Conservation (phyloP, 2,329 filamentous ascomycete species). For the Pleoardoris graminearum region DNA sequence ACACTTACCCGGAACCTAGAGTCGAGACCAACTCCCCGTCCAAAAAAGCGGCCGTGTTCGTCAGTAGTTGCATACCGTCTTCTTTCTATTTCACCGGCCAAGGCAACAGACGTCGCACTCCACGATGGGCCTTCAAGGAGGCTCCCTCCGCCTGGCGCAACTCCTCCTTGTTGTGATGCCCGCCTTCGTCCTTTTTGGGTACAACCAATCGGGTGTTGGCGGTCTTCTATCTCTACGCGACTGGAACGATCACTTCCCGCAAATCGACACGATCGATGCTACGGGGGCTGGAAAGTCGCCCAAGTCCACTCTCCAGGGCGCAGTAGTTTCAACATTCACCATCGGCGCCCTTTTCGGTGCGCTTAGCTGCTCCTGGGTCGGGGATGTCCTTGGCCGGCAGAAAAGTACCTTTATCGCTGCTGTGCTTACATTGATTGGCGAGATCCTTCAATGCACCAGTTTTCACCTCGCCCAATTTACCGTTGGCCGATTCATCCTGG, state of each 20-base stretch:
- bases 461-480: slow-evolving; percentile 53
- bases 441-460: slow-evolving; percentile 50
- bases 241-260: slow-evolving; percentile 52
- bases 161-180: slow-evolving; percentile 46
- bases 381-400: slow-evolving; percentile 52
- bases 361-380: slow-evolving; percentile 51
- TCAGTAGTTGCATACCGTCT: not conserved
- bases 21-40: not conserved
- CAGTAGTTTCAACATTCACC: slow-evolving; percentile 52
- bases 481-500: slow-evolving; percentile 51
- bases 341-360: slow-evolving; percentile 54
- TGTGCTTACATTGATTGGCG: slow-evolving; percentile 48
- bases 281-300: slow-evolving; percentile 48
- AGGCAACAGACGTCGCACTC: not conserved
- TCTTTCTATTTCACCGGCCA: not conserved
- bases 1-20: not conserved
- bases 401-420: slow-evolving; percentile 51
- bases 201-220: slow-evolving; percentile 57
- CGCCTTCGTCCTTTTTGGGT: slow-evolving; percentile 55
- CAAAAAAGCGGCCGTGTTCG: not conserved
- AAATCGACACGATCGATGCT: slow-evolving; percentile 54
- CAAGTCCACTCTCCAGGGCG: slow-evolving; percentile 52
- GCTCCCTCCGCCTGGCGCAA: slow-evolving; percentile 35
- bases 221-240: slow-evolving; percentile 49
- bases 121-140: slow-evolving; percentile 24